Base-by-base conservation (phyloP, 2,329 filamentous ascomycete genomes). In the Aspergillus awamori region DNA sequence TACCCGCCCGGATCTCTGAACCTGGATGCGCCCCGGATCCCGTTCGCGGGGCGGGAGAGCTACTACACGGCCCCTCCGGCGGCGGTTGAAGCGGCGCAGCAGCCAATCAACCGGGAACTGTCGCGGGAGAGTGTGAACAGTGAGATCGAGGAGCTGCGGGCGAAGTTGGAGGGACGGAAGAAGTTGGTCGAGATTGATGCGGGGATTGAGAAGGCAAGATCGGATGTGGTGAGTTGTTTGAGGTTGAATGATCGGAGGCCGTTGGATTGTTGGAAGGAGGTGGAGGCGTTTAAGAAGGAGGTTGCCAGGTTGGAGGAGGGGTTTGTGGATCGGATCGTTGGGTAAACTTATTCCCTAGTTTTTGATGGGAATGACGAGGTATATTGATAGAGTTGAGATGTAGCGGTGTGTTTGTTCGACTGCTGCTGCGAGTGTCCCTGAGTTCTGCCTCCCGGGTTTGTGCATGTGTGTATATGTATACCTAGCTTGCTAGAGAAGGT, bases 241-340 rank as follows among this genome's bases (percentile, higher is more conserved):
- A 83, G 90, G 64, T 84, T 89, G 72, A 89, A 97, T 77, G 93
- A 97, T 79, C 84, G 92, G 66, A 86, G 92, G 76, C 93, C 94
- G 75, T 82, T 97, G 74, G 91, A 97, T 82, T 98, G 94, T 84
- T 97, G 91, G 90, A 85, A 88, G 78, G 93, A 97, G 85, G 92
- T 97, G 24, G 90, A 96, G 81, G 83, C 83, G 20, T 98, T 98
- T 79, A 96, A 93, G 86, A 85, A 86, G 70, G 92, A 96, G 83
- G 93, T 98, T 54, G 87, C 90, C 69, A 87, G 87, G 80, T 78
- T 97, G 78, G 94, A 97, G 85, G 89, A 87, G 79, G 84, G 83
- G 26, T 98, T 96, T 87, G 92, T 97, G 38, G 89, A 96, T 74
- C 92, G 89, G 80, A 87, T 96, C 70, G 74, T 80, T 59, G 77